Evolutionary conservation across 371 early-diverging fungal genomes (phyloP), one percentile per base, ranked within the genome.

Genomic region (Rhizopus stolonifer): DNA sequence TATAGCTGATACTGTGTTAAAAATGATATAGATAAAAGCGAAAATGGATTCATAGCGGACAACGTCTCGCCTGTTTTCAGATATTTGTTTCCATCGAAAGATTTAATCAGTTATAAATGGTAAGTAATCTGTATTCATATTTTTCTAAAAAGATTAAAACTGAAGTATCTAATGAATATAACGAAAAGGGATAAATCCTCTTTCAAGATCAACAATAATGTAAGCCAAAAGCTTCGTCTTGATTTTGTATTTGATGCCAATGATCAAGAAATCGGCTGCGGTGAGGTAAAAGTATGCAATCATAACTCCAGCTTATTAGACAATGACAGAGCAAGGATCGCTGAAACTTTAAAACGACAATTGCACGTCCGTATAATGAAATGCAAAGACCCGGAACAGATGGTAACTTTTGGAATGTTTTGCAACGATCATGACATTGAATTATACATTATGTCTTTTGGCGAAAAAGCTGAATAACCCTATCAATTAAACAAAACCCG

Each of bases 21-120:
- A 29, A 11, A 29, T 11, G 29, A 29, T 26, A 34, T 50, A 36
- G 57, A 57, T 7, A 57, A 50, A 45, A 57, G 57, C 24, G 50
- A 50, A 56, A 46, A 43, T 48, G 42, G 48, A 17, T 47, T 54
- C 26, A 54, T 36, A 47, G 42, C 47, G 26, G 56, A 56, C 11
- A 42, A 56, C 49, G 34, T 43, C 24, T 56, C 49, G 25, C 36
- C 36, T 36, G 15, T 48, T 11, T 48, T 56, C 15, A 44, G 40
- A 47, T 40, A 36, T 36, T 14, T 36, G 15, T 36, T 36, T 36
- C 15, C 36, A n/a, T 36, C 36, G 6, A 36, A 36, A 36, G 36
- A n/a, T 15, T 36, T 15, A 36, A 36, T 29, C 29, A 29, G 29
- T 29, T 29, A 29, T 29, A 29, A 29, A 29, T 36, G 36, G 15